Evolutionary conservation across 305 asterid genomes (phyloP).

Genomic region (Fraxinus greggii): DNA sequence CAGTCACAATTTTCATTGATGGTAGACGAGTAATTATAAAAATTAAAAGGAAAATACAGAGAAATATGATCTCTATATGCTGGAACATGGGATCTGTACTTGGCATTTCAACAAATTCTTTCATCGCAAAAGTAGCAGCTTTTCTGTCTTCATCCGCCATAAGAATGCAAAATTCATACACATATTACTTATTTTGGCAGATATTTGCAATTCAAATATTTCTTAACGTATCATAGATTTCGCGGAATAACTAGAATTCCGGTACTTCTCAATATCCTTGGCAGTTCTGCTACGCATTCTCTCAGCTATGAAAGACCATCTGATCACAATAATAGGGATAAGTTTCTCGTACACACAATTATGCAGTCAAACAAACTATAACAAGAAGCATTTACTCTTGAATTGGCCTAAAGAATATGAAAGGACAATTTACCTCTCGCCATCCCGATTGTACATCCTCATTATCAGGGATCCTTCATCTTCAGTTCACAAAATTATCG

Average conservation of each 20-base stretch:
- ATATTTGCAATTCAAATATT: background rate
- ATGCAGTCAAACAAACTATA: background rate
- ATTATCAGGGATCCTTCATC: background rate
- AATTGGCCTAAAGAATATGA: background rate
- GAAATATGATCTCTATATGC: background rate
- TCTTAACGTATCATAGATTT: background rate
- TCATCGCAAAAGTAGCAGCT: background rate
- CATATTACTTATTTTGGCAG: background rate
- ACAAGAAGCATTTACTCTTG: background rate
- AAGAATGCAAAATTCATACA: background rate
- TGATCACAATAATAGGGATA: background rate
- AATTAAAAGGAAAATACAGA: background rate
- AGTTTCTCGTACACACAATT: background rate
- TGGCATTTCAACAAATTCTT: background rate
- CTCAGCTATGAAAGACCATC: slow-evolving; percentile 62
- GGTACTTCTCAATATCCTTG: slow-evolving; percentile 41
- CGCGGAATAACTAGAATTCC: slow-evolving; percentile 23
- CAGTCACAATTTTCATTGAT: background rate
- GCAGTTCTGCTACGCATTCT: slow-evolving; percentile 53
- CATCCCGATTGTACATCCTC: slow-evolving; percentile 20
- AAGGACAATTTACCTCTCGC: slow-evolving; percentile 10
- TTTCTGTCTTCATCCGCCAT: background rate
- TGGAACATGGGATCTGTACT: too few relatives aligned
- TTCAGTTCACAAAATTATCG: background rate
- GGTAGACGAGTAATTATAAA: background rate